phyloP scores from a whole-genome alignment of 2,329 filamentous ascomycete genomes.

The Fonsecaea nubica region DNA sequence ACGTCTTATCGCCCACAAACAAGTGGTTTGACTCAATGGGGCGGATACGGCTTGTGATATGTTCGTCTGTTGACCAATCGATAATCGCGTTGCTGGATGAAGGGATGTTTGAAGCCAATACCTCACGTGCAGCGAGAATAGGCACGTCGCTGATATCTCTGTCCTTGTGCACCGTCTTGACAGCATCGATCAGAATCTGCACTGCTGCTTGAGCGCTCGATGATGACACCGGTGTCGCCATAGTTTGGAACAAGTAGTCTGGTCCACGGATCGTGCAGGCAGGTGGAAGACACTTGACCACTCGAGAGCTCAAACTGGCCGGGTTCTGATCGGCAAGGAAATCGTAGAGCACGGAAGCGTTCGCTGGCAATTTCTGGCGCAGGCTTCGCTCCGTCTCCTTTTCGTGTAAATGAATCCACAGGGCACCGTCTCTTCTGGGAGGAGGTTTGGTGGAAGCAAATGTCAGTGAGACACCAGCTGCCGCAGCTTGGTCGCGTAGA shows the following conservation, averaged over 20 bases:
- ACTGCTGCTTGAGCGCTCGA: background rate
- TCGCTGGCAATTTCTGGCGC: conserved; percentile 14
- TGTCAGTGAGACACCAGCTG: conserved; percentile 16
- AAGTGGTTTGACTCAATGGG: conserved; percentile 3
- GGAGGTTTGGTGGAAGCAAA: conserved; percentile 15
- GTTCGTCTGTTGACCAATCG: conserved; percentile 8
- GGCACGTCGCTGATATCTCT: background rate
- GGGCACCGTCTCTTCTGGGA: conserved; percentile 6
- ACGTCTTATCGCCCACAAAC: conserved; percentile 34
- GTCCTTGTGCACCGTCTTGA: background rate
- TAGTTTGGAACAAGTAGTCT: conserved; percentile 32
- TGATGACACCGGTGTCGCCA: background rate
- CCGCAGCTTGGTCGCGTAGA: conserved; percentile 18
- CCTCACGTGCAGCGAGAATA: background rate
- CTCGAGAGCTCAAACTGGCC: conserved; percentile 19
- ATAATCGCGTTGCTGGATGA: background rate
- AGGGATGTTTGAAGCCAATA: background rate
- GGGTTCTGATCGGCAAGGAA: conserved; percentile 23
- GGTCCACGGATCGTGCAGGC: conserved; percentile 10
- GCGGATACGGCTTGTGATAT: conserved; percentile 12
- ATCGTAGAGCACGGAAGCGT: conserved; percentile 16
- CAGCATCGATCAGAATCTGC: background rate
- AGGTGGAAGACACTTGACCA: conserved; percentile 21
- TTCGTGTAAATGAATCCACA: conserved; percentile 21
- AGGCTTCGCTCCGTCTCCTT: conserved; percentile 21